Evolutionary conservation across 805 yeast species (phyloP).

Genomic region (Suhomyces sp.): DNA sequence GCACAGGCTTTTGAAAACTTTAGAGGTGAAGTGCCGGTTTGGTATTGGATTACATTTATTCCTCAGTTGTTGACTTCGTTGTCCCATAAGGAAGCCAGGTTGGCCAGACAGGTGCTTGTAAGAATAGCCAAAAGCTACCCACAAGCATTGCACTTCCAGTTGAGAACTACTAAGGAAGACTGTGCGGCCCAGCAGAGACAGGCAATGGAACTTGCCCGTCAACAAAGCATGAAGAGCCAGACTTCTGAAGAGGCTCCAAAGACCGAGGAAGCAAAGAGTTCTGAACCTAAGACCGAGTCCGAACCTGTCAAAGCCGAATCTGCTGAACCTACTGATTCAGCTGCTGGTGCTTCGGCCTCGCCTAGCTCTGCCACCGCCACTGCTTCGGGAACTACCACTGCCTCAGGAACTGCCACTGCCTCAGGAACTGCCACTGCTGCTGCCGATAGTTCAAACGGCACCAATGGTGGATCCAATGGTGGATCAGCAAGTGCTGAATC

Average conservation of each 20-base stretch:
- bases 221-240: slow-evolving; percentile 6
- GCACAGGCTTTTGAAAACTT: slow-evolving; percentile 87
- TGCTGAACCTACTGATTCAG: slow-evolving; percentile 2
- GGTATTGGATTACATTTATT: slow-evolving; percentile 98
- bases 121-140: slow-evolving; percentile 96
- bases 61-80: slow-evolving; percentile 90
- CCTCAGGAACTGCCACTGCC: neutral
- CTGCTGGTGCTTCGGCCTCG: slow-evolving; percentile 1
- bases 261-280: neutral
- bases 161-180: slow-evolving; percentile 93
- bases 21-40: slow-evolving; percentile 94
- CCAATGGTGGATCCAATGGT: neutral
- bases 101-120: slow-evolving; percentile 83
- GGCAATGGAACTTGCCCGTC: slow-evolving; percentile 38
- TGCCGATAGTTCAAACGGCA: neutral
- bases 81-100: slow-evolving; percentile 85
- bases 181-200: slow-evolving; percentile 84
- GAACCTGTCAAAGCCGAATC: neutral
- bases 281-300: neutral
- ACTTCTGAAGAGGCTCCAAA: neutral
- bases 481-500: neutral
- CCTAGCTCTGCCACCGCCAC: neutral
- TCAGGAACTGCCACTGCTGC: neutral
- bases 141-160: slow-evolving; percentile 94
- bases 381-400: neutral